A percentile compares a stretch with the other conserved stretches of the same genome.
These are phyloP conservation scores for Abrus precatorius DNA, from an alignment of 306 rosid species.

Conservation along the genomic window DNA sequence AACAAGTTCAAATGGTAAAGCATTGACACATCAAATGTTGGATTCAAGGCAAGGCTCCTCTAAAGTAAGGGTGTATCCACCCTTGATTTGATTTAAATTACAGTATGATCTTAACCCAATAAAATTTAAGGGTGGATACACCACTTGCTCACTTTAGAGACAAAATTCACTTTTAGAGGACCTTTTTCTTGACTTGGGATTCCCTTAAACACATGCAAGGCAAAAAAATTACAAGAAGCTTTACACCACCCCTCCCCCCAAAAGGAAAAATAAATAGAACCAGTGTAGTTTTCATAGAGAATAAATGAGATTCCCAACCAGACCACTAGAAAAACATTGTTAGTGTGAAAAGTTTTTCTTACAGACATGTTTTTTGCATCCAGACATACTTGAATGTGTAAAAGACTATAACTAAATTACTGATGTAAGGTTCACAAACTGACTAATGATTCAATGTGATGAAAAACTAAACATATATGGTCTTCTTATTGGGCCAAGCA, in stretches of 20 bases:
- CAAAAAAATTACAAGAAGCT: neutral
- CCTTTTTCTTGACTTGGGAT: slow-evolving; percentile 20
- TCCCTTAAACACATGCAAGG: slow-evolving; percentile 8
- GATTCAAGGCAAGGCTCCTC: slow-evolving; percentile 8
- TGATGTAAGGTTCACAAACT: slow-evolving; percentile 14
- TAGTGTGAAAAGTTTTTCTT: neutral
- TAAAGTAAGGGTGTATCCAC: neutral
- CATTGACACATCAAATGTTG: neutral
- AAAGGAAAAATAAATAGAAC: neutral
- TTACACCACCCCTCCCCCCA: neutral
- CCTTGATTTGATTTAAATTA: slow-evolving; percentile 18
- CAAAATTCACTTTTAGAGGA: neutral
- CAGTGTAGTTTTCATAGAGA: neutral
- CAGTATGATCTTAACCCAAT: neutral
- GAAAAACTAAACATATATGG: neutral
- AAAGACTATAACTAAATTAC: slow-evolving; percentile 3
- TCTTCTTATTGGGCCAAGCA: slow-evolving; percentile 37
- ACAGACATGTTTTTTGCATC: neutral
- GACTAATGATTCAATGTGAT: neutral
- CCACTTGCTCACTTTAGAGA: slow-evolving; percentile 8
- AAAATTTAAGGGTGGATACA: slow-evolving; percentile 9
- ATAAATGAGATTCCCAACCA: slow-evolving; percentile 18
- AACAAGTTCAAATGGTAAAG: slow-evolving; percentile 40
- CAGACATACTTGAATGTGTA: slow-evolving; percentile 12
- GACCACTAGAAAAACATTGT: neutral